Base-by-base conservation (phyloP, 306 rosid species). In the Arachis hypogaea region DNA sequence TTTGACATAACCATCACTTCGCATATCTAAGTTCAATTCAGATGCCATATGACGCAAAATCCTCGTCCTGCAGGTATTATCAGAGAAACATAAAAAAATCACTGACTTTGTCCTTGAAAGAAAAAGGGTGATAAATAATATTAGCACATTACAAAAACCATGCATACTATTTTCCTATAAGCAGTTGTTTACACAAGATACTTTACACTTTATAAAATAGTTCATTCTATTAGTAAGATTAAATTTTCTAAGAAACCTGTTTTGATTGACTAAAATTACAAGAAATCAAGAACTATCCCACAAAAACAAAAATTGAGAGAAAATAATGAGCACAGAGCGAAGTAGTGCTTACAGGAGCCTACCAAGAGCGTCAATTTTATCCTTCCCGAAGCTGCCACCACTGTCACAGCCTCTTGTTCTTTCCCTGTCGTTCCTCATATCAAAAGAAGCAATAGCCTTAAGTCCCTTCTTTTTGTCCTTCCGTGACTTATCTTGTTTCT, bases 41-140 rank as follows among this genome's bases (percentile, higher is more conserved):
- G 92, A 77, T 38, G 92, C 95, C 96, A 89, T 92, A 59, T 92
- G 99, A 29, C 99, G 96, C 82, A 94, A 83, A 82, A 94, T 77
- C 8, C 92, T 79, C 0, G 99, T 92, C 85, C 99, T 94, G 81
- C 40, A 81, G 38, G 77, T 47, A 44, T 73, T 63, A 47, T n/a
- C 50, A 7, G 51, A 75, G 40, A 67, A 41, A 44, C 12, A 18
- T 7, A 6, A 11, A 18, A 11, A 73, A 38, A 6, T 10, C 7
- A 63, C 10, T n/a, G 12, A 42, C 11, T 29, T n/a, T 5, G 28
- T 16, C 10, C 62, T 57, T 14, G 11, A 66, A 11, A 16, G 16
- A 59, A 36, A 33, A 75, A 33, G 38, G 38, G 16, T 52, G 58
- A n/a, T 52, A 52, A 6, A n/a, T 1, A 14, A 22, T 22, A 22